Percentiles rank a stretch among this genome's conserved stretches.
phyloP scores from a whole-genome alignment of 2,329 filamentous ascomycete genomes.

The Chaetomiaceae sp. region DNA sequence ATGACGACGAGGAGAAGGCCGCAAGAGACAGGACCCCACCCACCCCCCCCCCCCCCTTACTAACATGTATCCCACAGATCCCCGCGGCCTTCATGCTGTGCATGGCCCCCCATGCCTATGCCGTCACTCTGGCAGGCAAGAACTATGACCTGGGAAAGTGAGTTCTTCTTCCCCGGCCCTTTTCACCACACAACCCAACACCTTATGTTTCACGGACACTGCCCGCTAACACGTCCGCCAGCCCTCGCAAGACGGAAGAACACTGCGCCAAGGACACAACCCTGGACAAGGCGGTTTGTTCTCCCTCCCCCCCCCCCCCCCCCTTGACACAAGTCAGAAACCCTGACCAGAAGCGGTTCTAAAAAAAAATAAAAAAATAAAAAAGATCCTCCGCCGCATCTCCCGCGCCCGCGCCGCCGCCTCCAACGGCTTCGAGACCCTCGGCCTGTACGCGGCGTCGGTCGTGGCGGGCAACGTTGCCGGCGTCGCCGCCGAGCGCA shows the following conservation, averaged over 20 bases:
- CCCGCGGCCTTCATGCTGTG: conserved; percentile 38
- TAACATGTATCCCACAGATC: conserved; percentile 31
- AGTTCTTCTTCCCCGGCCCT: not conserved
- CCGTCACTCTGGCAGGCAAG: conserved; percentile 29
- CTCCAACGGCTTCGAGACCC: conserved; percentile 42
- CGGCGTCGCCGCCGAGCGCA: conserved; percentile 33
- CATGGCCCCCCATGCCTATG: conserved; percentile 36
- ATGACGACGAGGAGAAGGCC: not conserved
- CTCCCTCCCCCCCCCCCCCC: not conserved
- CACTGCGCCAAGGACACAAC: conserved; percentile 32
- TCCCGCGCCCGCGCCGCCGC: conserved; percentile 29
- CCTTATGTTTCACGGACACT: not conserved
- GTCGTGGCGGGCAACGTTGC: conserved; percentile 46
- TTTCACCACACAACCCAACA: too few species aligned
- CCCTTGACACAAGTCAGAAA: not conserved
- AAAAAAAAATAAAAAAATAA: not conserved
- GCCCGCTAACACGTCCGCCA: too few species aligned
- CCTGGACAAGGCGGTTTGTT: conserved; percentile 30
- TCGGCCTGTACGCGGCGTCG: conserved; percentile 41
- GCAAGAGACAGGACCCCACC: not conserved
- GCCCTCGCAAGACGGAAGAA: conserved; percentile 35
- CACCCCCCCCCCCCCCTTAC: too few species aligned
- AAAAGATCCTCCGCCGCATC: conserved; percentile 25
- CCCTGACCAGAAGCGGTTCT: too few species aligned
- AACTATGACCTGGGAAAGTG: conserved; percentile 37